phyloP scores from a whole-genome alignment of 768 basidiomycete genomes.

The Clitopilus hobsonii region DNA sequence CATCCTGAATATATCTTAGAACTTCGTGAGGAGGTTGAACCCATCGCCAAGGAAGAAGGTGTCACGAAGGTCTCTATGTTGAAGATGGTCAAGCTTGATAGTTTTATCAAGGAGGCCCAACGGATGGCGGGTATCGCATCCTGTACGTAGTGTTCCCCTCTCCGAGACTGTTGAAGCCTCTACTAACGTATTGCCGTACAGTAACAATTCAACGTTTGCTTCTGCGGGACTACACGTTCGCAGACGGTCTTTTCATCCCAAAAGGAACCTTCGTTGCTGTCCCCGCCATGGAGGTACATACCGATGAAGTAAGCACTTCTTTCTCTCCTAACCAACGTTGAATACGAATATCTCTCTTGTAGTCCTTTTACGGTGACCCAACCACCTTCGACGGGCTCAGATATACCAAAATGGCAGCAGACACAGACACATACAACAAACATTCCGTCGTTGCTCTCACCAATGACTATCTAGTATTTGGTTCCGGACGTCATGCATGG shows the following conservation, averaged over 20 bases:
- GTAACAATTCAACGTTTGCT: slow-evolving; percentile 24
- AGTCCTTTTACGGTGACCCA: slow-evolving; percentile 21
- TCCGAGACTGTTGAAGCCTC: background rate
- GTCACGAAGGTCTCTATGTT: slow-evolving; percentile 25
- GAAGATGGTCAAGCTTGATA: slow-evolving; percentile 36
- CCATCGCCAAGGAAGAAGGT: slow-evolving; percentile 21
- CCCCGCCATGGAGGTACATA: slow-evolving; percentile 24
- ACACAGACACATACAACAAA: slow-evolving; percentile 14
- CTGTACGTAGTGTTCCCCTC: slow-evolving; percentile 12
- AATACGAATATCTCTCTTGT: too few species aligned
- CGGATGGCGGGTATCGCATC: slow-evolving; percentile 23
- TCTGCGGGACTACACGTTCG: slow-evolving; percentile 34
- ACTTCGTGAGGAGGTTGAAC: slow-evolving; percentile 32
- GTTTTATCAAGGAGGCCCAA: slow-evolving; percentile 37
- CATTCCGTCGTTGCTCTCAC: slow-evolving; percentile 18
- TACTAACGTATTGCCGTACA: background rate
- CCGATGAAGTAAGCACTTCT: slow-evolving; percentile 14
- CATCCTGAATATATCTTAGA: slow-evolving; percentile 17
- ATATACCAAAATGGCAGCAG: slow-evolving; percentile 24
- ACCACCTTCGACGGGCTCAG: slow-evolving; percentile 34
- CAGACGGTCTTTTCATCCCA: slow-evolving; percentile 36
- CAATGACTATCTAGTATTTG: slow-evolving; percentile 17
- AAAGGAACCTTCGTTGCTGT: slow-evolving; percentile 27
- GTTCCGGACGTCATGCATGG: slow-evolving; percentile 24
- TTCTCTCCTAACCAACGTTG: background rate